Conservation (phyloP, 1,139 yeast species). For the Geotrichum macrosporum region DNA sequence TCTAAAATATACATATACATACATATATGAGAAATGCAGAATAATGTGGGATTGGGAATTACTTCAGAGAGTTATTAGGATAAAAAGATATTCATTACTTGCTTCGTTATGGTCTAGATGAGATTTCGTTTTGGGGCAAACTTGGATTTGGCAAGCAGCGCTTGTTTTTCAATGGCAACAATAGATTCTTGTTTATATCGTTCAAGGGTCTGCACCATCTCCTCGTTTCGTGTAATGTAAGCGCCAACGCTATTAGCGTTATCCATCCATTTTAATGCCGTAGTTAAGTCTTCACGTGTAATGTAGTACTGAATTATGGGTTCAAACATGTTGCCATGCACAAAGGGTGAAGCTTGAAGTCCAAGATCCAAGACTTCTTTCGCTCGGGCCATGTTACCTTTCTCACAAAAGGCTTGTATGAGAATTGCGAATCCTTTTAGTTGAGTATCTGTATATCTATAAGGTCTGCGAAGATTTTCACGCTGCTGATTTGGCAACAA, state of each 20-base stretch:
- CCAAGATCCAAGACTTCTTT: slow-evolving; percentile 23
- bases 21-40: too few species aligned
- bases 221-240: slow-evolving; percentile 1
- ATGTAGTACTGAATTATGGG: slow-evolving; percentile 26
- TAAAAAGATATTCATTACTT: too few species aligned
- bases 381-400: slow-evolving; percentile 19
- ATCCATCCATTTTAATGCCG: slow-evolving; percentile 24
- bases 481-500: neutral
- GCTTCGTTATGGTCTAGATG: neutral
- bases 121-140: neutral
- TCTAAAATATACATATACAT: too few species aligned
- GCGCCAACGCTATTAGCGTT: slow-evolving; percentile 25
- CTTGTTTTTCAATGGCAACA: neutral
- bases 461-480: neutral
- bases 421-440: neutral
- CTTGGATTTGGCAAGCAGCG: neutral
- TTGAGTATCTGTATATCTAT: slow-evolving; percentile 7
- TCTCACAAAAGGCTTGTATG: slow-evolving; percentile 5
- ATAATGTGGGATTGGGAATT: too few species aligned
- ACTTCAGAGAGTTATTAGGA: too few species aligned
- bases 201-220: neutral
- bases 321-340: slow-evolving; percentile 20
- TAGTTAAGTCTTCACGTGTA: slow-evolving; percentile 16
- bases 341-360: slow-evolving; percentile 20
- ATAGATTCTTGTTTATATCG: neutral